These are phyloP conservation scores for Papiliotrema nemorosa DNA, from an alignment of 1,284 basidiomycete genomes.

Conservation along the genomic window DNA sequence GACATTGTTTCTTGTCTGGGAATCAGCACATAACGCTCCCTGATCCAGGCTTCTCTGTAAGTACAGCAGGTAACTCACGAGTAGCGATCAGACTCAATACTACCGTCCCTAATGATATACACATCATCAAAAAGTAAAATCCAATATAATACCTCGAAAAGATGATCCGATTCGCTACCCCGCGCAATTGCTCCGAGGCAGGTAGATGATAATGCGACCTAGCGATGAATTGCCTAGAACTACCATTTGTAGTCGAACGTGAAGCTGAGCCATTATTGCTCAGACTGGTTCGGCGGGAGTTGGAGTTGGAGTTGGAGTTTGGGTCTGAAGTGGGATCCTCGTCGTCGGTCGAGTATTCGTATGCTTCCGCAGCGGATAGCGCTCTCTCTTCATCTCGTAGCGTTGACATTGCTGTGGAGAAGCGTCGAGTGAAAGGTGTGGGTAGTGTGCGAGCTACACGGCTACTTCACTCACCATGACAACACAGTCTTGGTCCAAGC, in stretches of 20 bases:
- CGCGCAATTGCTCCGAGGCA: slow-evolving; percentile 42
- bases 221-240: background rate
- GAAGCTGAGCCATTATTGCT: background rate
- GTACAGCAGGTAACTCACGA: slow-evolving; percentile 25
- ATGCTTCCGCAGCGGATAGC: background rate
- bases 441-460: background rate
- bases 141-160: slow-evolving; percentile 51
- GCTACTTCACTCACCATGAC: background rate
- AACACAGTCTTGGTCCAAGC: background rate
- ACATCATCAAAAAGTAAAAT: slow-evolving; percentile 85
- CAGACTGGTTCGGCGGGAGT: background rate
- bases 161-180: slow-evolving; percentile 49
- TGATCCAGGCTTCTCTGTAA: background rate
- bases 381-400: background rate
- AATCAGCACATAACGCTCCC: background rate
- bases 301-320: background rate
- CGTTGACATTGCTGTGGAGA: background rate
- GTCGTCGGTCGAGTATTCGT: slow-evolving; percentile 2
- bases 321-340: background rate
- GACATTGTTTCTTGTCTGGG: slow-evolving; percentile 40
- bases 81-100: slow-evolving; percentile 67
- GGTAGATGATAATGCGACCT: slow-evolving; percentile 45
- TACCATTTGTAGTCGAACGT: background rate
- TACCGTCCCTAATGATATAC: slow-evolving; percentile 82
- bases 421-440: background rate